Base-by-base conservation (phyloP, 1,139 yeast species). In the Hemisphaericaspora subhashii region DNA sequence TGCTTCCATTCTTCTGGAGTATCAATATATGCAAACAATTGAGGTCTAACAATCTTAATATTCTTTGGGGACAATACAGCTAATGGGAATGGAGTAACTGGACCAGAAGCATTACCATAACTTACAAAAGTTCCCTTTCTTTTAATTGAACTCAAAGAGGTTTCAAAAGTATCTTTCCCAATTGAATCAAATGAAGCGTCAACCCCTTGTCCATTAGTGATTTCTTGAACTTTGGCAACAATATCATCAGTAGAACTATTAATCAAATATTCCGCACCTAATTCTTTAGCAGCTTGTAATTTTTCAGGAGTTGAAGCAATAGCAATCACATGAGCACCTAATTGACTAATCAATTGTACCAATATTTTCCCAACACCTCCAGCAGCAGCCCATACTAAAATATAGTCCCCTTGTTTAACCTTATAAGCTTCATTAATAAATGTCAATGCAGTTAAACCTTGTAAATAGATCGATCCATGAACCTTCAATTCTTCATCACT, bases 331-430 rank as follows among this genome's bases (percentile, higher is more conserved):
- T 77, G 81, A 3, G 88, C 96, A 18, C 95, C 95, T 37, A 68
- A 68, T 20, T 61, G 62, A 24, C 72, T 57, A 38, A 82, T 65
- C 60, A 88, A 64, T 61, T 88, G 96, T 32, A 73, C 71, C 40
- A 87, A 61, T 12, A 86, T 51, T 38, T 77, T 72, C 2, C 97
- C 97, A 37, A 86, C 92, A 41, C 97, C 96, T 36, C 97, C 97
- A 7, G 96, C 96, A 13, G 96, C 96, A 1, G 97, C 97, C 71
- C 90, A 88, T 25, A 87, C 81, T 38, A 89, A 68, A 30, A 84
- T 74, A 48, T 62, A 74, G 45, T 90, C 96, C 37, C 79, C 89
- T 54, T 73, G 68, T 54, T 84, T 56, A 25, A 88, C 86, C 3
- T 67, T 55, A 57, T 86, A 79, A 0, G 92, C 76, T 47, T 85